Conservation (phyloP, 345 rosid genomes). For the Hirschfeldia incana region DNA sequence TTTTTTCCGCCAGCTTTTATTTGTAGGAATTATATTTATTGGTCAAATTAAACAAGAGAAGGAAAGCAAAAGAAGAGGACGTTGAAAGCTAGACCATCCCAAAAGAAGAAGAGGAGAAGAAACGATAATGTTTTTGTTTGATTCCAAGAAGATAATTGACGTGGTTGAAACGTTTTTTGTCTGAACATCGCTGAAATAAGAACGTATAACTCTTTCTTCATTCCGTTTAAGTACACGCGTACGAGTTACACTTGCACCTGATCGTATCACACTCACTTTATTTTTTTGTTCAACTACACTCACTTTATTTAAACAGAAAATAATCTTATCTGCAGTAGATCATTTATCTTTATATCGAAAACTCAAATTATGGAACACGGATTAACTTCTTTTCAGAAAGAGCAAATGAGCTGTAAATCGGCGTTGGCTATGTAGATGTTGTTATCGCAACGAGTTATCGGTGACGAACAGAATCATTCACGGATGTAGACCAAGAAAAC, state of each 20-base stretch:
- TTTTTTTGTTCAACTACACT: too few relatives aligned
- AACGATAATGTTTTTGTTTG: slow-evolving; percentile 18
- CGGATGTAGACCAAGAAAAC: slow-evolving; percentile 21
- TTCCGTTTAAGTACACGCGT: not conserved
- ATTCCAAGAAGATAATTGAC: slow-evolving; percentile 6
- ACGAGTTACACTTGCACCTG: not conserved
- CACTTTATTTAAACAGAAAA: too few relatives aligned
- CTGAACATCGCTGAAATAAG: slow-evolving; percentile 2
- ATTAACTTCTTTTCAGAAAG: not conserved
- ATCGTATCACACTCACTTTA: not conserved
- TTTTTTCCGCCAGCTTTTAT: not conserved
- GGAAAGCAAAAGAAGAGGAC: slow-evolving; percentile 12
- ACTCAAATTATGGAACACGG: not conserved
- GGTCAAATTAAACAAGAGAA: not conserved
- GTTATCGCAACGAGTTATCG: not conserved
- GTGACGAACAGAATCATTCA: not conserved
- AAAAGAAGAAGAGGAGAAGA: not conserved
- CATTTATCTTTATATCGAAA: not conserved
- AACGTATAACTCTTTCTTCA: not conserved
- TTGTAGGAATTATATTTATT: not conserved
- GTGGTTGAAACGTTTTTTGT: slow-evolving; percentile 18
- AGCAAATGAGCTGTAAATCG: not conserved
- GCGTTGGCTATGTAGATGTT: not conserved
- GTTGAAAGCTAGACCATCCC: slow-evolving; percentile 19
- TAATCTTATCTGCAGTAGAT: not conserved